phyloP scores from a whole-genome alignment of 2,329 filamentous ascomycete genomes.

The Gnomoniopsis smithogilvyi region DNA sequence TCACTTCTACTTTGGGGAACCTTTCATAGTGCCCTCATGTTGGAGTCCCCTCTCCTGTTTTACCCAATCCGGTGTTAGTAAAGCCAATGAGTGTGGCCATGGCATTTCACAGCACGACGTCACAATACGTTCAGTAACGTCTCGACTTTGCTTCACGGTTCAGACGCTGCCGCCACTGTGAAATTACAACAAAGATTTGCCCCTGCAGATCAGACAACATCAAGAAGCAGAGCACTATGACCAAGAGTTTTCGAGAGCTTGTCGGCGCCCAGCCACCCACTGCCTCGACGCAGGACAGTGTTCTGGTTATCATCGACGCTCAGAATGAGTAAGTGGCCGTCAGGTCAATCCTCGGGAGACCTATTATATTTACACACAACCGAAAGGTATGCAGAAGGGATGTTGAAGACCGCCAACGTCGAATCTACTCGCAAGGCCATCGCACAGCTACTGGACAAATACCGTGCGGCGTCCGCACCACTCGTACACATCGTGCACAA shows the following conservation, averaged over 20 bases:
- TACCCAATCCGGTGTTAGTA: background rate
- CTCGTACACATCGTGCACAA: slow-evolving; percentile 62
- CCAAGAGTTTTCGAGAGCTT: slow-evolving; percentile 39
- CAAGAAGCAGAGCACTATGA: background rate
- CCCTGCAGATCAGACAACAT: background rate
- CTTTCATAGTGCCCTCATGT: slow-evolving; percentile 8
- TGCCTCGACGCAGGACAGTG: slow-evolving; percentile 54
- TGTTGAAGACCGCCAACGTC: slow-evolving; percentile 54
- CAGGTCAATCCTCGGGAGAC: background rate
- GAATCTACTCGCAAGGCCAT: slow-evolving; percentile 53
- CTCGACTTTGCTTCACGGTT: background rate
- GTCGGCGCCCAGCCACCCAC: slow-evolving; percentile 53
- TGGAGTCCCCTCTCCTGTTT: background rate
- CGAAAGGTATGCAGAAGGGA: slow-evolving; percentile 45
- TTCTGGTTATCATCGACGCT: slow-evolving; percentile 66
- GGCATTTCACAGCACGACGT: background rate
- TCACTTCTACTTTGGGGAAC: background rate
- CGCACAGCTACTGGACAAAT: slow-evolving; percentile 52
- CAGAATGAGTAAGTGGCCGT: slow-evolving; percentile 55
- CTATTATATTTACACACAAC: background rate
- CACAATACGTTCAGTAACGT: background rate
- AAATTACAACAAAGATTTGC: background rate
- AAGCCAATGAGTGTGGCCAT: background rate
- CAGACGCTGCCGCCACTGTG: background rate
- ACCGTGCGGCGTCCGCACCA: slow-evolving; percentile 47